A percentile compares a stretch with the other conserved stretches of the same genome.
Conservation (phyloP, 1,139 yeast genomes). For the Blastobotrys capitulatus region DNA sequence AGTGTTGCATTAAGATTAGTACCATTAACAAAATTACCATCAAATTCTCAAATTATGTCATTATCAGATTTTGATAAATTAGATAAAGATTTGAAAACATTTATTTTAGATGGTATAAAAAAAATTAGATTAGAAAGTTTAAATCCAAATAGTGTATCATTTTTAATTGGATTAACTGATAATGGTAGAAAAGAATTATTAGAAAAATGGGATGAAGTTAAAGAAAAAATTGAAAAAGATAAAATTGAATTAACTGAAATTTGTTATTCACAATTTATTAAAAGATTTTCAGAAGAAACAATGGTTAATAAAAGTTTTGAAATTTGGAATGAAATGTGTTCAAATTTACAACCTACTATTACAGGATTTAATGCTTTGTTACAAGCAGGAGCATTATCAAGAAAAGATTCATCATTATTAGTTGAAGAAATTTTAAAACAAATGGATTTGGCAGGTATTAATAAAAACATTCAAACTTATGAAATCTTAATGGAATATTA, state of each 20-base stretch:
- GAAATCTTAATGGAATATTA: slow-evolving; percentile 37
- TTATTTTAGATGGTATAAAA: slow-evolving; percentile 18
- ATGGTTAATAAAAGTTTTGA: slow-evolving; percentile 31
- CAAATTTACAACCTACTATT: slow-evolving; percentile 30
- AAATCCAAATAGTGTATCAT: slow-evolving; percentile 22
- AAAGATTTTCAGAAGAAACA: slow-evolving; percentile 32
- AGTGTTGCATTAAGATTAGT: slow-evolving; percentile 29
- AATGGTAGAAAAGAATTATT: slow-evolving; percentile 25
- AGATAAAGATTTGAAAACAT: slow-evolving; percentile 8
- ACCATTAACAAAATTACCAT: slow-evolving; percentile 28
- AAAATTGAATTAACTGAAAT: slow-evolving; percentile 27
- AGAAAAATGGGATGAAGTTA: slow-evolving; percentile 23
- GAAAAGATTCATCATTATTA: slow-evolving; percentile 29
- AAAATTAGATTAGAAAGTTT: slow-evolving; percentile 19
- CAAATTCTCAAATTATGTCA: slow-evolving; percentile 18
- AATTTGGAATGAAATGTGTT: slow-evolving; percentile 39
- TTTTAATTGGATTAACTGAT: slow-evolving; percentile 21
- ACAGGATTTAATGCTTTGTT: slow-evolving; percentile 44
- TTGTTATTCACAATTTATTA: slow-evolving; percentile 34
- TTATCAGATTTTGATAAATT: slow-evolving; percentile 16
- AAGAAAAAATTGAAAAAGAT: slow-evolving; percentile 14
- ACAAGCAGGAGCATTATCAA: slow-evolving; percentile 36
- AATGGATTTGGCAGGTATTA: slow-evolving; percentile 33
- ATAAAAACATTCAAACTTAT: slow-evolving; percentile 38
- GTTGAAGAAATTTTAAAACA: slow-evolving; percentile 38